Evolutionary conservation across 768 basidiomycete genomes (phyloP), one percentile per base, ranked within the genome.

Genomic region (Russula foetens): DNA sequence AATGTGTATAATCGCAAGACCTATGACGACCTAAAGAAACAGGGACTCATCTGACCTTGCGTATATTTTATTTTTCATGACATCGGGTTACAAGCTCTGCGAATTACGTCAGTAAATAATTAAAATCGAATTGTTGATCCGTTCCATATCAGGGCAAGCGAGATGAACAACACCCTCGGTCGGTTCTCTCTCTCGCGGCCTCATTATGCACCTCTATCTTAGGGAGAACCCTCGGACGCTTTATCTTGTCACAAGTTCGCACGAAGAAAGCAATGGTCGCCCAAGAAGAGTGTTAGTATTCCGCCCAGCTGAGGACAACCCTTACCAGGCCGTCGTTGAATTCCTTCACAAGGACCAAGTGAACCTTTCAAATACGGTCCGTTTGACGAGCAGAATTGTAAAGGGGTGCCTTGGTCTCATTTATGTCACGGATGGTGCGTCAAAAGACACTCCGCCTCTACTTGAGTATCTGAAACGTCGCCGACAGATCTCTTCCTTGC

Each of bases 1-100:
- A 98, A 99, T 67, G 97, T 98, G 52, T 98, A 98, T 74, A 94
- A 94, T 74, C 85, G 87, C 69, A 97, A 97, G 79, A 96, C 92
- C n/a, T 98, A 94, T 69, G 92, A 96, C 67, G 92, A 96, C 69
- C 78, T 97, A 67, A 96, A 94, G 79, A 92, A 94, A 75, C 95
- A 98, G 71, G 95, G 94, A 59, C 76, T 96, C 58, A 90, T 95
- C 58, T 90, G 59, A 60, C 9, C 21, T 5, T 23, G 33, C 53
- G 29, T 59, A 41, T 53, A 31, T 59, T 39, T 28, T 33, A 33
- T 33, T 9, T n/a, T 5, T 9, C 31, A 5, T 35, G 35, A 35
- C 14, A 35, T 11, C 35, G 35, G 35, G 35, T 35, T 35, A 35
- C 35, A 35, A 35, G 9, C 4, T 35, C 41, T 12, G 17, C 7